These are phyloP conservation scores for Lachnellula occidentalis DNA, from an alignment of 2,329 filamentous ascomycete species.

Conservation along the genomic window DNA sequence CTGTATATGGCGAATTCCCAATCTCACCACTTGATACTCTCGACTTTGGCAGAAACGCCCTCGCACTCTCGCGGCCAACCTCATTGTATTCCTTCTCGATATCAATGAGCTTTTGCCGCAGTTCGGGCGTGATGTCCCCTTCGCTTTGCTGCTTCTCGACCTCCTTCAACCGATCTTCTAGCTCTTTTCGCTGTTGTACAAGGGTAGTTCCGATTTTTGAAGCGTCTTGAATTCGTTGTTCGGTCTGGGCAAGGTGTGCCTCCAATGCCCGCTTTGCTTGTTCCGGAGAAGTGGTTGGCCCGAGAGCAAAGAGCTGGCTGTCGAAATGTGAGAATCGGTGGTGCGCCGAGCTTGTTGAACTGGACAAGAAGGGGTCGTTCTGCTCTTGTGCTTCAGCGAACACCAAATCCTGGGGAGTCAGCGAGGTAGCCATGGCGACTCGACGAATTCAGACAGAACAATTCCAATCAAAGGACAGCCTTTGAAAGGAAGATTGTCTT, in stretches of 20 bases:
- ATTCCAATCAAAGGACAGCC: constrained; percentile 6
- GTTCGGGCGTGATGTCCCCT: constrained; percentile 72
- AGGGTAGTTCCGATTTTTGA: constrained; percentile 84
- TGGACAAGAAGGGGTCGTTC: constrained; percentile 53
- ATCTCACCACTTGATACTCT: constrained; percentile 67
- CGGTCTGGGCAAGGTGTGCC: constrained; percentile 87
- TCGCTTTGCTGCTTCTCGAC: constrained; percentile 74
- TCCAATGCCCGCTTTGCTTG: constrained; percentile 86
- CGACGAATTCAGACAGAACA: not conserved
- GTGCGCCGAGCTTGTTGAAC: constrained; percentile 49
- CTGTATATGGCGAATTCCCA: constrained; percentile 37
- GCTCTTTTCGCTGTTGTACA: constrained; percentile 77
- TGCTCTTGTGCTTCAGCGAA: constrained; percentile 15
- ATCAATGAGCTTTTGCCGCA: constrained; percentile 76
- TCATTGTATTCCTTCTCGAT: constrained; percentile 95
- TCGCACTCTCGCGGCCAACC: constrained; percentile 80
- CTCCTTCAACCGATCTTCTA: constrained; percentile 76
- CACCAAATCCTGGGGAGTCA: constrained; percentile 19
- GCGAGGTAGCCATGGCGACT: constrained; percentile 32
- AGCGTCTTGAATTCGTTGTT: constrained; percentile 84
- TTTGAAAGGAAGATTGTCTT: not conserved
- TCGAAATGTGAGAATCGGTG: constrained; percentile 83
- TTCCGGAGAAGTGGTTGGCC: constrained; percentile 70
- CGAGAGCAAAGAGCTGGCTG: constrained; percentile 70
- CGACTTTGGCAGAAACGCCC: constrained; percentile 82